Base-by-base conservation (phyloP, 139 green algal genomes). In the Volvox africanus region DNA sequence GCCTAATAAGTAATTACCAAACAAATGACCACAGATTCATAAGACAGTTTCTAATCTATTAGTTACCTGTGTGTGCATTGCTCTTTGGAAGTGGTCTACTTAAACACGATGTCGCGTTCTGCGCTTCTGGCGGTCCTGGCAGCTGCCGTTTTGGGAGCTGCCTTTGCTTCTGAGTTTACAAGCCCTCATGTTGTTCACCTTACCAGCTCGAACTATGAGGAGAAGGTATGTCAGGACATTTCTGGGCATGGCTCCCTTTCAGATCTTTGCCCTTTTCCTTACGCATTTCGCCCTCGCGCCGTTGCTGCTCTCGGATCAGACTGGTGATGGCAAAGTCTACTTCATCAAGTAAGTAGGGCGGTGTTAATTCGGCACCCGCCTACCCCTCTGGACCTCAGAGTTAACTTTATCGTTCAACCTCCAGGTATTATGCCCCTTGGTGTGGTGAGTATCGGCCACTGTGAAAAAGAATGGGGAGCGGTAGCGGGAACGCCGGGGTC, bases 341-440 rank as follows among this genome's bases (percentile, higher is more conserved):
- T 92, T 94, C 67, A 87, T 94, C 77, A 93, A 93, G 92, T 93
- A 55, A 90, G 92, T 35, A 35, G 14, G 5, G 1, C 32, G 32
- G 33, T 61, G 62, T 28, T 61, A 36, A 9, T 55, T 55, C 9
- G 44, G 44, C 5, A 55, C 9, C 44, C 16, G 16, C 77, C 62
- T 82, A 6, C 13, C 36, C 18, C 12, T 24, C 36, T 65, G 9
- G 12, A 61, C 18, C 24, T 35, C 35, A 61, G 16, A 68, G 35
- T 30, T 84, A 2, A 6, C 28, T 30, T 37, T 22, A 62, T 35
- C 91, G 90, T 55, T 80, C 14, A 19, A n/a, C 78, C 36, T 67
- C 20, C 69, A 94, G 92, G 86, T 97, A 94, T 91, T 97, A 95
- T 78, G 95, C 95, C 35, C 95, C 95, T 22, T 97, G 95, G 95